These are phyloP conservation scores for Puya raimondii DNA, from an alignment of 176 grass and related monocot genomes.

Conservation along the genomic window DNA sequence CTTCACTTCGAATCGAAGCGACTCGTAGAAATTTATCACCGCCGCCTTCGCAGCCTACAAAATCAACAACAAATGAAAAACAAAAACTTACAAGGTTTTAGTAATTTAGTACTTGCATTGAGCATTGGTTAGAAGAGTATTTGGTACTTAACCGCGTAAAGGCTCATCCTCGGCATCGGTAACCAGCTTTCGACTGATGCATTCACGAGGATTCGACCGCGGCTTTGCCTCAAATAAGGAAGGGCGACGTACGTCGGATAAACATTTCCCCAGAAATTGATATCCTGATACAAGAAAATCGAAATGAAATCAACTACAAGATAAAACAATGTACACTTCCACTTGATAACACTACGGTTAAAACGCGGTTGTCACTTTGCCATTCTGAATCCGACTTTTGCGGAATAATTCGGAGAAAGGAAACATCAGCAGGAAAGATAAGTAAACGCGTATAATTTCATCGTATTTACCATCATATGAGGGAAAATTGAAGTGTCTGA, in stretches of 20 bases:
- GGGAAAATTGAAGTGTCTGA: slow-evolving; percentile 60
- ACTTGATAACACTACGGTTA: background rate
- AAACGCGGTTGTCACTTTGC: too few relatives aligned
- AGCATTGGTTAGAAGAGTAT: too few relatives aligned
- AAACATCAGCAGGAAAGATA: too few relatives aligned
- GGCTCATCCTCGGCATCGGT: slow-evolving; percentile 83
- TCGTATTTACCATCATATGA: slow-evolving; percentile 58
- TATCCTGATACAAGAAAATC: slow-evolving; percentile 30
- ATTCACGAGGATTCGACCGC: slow-evolving; percentile 63
- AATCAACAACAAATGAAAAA: background rate
- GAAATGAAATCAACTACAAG: background rate
- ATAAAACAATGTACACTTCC: background rate
- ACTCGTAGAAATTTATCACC: slow-evolving; percentile 82
- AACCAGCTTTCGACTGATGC: slow-evolving; percentile 79
- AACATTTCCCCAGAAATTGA: slow-evolving; percentile 96
- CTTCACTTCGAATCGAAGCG: slow-evolving; percentile 62
- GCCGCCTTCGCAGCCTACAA: slow-evolving; percentile 71
- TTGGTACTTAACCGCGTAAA: slow-evolving; percentile 50
- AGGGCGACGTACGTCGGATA: slow-evolving; percentile 78
- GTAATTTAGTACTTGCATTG: too few relatives aligned
- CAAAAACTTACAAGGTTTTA: background rate
- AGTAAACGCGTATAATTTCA: too few relatives aligned
- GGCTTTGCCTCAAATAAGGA: slow-evolving; percentile 51
- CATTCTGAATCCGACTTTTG: too few relatives aligned
- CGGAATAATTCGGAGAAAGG: too few relatives aligned